Base-by-base conservation (phyloP, 441 rosid species). In the Biscutella laevigata region DNA sequence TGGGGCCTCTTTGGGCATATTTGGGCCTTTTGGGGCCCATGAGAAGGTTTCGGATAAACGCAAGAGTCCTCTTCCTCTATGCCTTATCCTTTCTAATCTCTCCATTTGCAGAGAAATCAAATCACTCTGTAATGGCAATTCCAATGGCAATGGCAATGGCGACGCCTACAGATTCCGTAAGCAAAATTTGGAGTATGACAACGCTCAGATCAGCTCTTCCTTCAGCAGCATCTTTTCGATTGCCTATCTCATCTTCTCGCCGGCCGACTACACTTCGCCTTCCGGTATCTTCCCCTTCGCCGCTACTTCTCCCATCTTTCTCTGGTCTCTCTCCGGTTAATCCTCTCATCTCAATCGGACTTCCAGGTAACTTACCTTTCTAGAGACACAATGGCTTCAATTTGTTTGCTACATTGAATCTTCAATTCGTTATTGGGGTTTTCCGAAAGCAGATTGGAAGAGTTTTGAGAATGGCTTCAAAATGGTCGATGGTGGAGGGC, bases 151-250 rank as follows among this genome's bases (percentile, higher is more conserved):
- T 68, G 64, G 67, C 68, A 33, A 63, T 41, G 62, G 66, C 66
- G 50, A 41, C 66, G 6, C 49, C 75, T 13, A 32, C 72, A 35
- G 66, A 69, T 7, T 64, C 69, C 17, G 12, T 51, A 1, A 51
- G 62, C 2, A 61, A 44, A 47, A 34, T 60, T 9, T 86, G 94
- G 97, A 76, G 69, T 53, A 70, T 86, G 88, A 58, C 79, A 2
- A 80, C 90, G 41, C 69, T 86, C 32, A 64, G 51, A 50, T 73
- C 86, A 45, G 74, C 95, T 21, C 83, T 83, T 14, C 88, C 92
- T 8, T 30, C 76, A 20, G 19, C 41, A 37, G 22, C 50, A 42
- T 45, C 77, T 1, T 28, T 47, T 34, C 74, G 68, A 14, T 17
- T 66, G 16, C 62, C 77, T 21, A 19, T 68, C 3, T 37, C 77